These are phyloP conservation scores for Fusarium neocosmosporiellum DNA, from an alignment of 2,329 filamentous ascomycete species.

Conservation along the genomic window DNA sequence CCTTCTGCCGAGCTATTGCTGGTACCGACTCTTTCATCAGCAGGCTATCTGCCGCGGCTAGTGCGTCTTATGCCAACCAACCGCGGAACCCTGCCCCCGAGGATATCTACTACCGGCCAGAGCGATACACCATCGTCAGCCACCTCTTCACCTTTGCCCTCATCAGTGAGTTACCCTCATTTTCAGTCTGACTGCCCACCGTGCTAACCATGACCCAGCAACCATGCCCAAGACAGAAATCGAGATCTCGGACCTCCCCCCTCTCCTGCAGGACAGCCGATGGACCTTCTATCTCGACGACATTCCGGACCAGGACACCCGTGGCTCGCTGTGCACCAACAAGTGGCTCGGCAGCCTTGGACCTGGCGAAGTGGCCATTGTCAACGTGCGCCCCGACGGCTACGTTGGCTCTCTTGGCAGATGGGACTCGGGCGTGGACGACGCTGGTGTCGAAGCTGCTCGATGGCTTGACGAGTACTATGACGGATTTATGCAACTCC, in stretches of 20 bases:
- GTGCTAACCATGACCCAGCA: conserved; percentile 51
- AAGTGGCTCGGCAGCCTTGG: conserved; percentile 75
- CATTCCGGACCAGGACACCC: conserved; percentile 65
- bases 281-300: conserved; percentile 82
- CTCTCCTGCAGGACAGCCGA: conserved; percentile 69
- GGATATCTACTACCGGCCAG: conserved; percentile 74
- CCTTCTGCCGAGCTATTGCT: conserved; percentile 67
- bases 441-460: conserved; percentile 63
- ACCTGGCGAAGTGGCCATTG: conserved; percentile 68
- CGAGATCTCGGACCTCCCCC: conserved; percentile 74
- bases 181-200: background rate
- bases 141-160: conserved; percentile 76
- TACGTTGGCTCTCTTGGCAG: conserved; percentile 75
- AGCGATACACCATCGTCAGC: conserved; percentile 76
- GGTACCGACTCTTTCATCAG: conserved; percentile 66
- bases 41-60: conserved; percentile 68
- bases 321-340: conserved; percentile 66
- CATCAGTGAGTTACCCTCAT: conserved; percentile 64
- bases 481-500: conserved; percentile 64
- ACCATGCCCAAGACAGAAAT: conserved; percentile 71
- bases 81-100: conserved; percentile 67
- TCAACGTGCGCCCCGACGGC: conserved; percentile 78
- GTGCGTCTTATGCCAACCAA: conserved; percentile 69
- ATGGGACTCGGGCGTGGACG: conserved; percentile 63
- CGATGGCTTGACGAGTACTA: conserved; percentile 67